phyloP scores from a whole-genome alignment of 805 yeast genomes.

The Jamesozyma jinghongensis region DNA sequence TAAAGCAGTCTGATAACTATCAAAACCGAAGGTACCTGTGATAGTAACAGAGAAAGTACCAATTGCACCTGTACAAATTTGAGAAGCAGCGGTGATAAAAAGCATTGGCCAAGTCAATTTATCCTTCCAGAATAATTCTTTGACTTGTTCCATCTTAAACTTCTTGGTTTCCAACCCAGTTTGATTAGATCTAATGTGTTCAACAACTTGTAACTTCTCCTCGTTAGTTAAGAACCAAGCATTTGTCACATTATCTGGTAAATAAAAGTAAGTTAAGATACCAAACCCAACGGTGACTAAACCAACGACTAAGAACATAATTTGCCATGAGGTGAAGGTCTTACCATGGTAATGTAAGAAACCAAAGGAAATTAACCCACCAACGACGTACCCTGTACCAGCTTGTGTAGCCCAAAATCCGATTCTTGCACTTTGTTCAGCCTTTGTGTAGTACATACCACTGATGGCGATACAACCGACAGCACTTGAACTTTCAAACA shows the following conservation, averaged over 20 bases:
- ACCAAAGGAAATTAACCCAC: slow-evolving; percentile 41
- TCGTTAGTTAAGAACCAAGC: slow-evolving; percentile 34
- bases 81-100: slow-evolving; percentile 37
- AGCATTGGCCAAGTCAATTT: slow-evolving; percentile 44
- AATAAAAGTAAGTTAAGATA: slow-evolving; percentile 31
- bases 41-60: slow-evolving; percentile 46
- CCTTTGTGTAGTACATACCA: slow-evolving; percentile 52
- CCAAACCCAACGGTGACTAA: slow-evolving; percentile 45
- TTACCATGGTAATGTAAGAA: slow-evolving; percentile 43
- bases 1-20: slow-evolving; percentile 36
- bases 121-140: slow-evolving; percentile 39
- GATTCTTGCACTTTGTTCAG: slow-evolving; percentile 44
- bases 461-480: slow-evolving; percentile 50
- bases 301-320: slow-evolving; percentile 50
- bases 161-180: slow-evolving; percentile 44
- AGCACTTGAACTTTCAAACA: slow-evolving; percentile 46
- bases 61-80: slow-evolving; percentile 43
- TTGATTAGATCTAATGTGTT: slow-evolving; percentile 39
- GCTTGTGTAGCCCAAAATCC: slow-evolving; percentile 53
- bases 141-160: slow-evolving; percentile 38
- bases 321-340: slow-evolving; percentile 48
- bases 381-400: slow-evolving; percentile 40
- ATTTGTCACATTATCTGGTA: slow-evolving; percentile 43
- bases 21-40: slow-evolving; percentile 44
- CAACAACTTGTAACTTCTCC: slow-evolving; percentile 39